Evolutionary conservation across 176 grass and related monocot genomes (phyloP).

Genomic region (Phoenix roebelenii): DNA sequence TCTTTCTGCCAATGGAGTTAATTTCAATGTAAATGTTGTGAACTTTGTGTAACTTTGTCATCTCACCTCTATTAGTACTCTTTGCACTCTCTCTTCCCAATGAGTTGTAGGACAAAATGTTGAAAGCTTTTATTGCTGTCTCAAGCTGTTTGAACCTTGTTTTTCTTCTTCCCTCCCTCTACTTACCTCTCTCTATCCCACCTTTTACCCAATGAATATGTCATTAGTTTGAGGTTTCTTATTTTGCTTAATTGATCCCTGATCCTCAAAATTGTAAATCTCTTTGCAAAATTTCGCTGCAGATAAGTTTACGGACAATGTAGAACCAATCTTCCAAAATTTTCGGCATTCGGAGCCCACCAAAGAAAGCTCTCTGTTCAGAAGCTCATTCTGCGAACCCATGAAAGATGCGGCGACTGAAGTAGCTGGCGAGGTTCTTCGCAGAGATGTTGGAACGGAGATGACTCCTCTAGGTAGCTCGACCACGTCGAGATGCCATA

Average conservation of each 20-base stretch:
- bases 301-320: conserved; percentile 94
- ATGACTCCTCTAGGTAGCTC: conserved; percentile 65
- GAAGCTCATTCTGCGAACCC: conserved; percentile 33
- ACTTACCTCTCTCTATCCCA: too few relatives aligned
- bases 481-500: conserved; percentile 40
- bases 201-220: not conserved
- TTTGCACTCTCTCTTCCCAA: too few relatives aligned
- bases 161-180: too few relatives aligned
- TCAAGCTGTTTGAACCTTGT: too few relatives aligned
- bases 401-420: conserved; percentile 12
- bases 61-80: too few relatives aligned
- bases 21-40: too few relatives aligned
- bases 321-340: conserved; percentile 14
- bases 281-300: not conserved
- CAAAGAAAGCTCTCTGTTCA: conserved; percentile 63
- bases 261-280: too few relatives aligned
- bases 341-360: conserved; percentile 35
- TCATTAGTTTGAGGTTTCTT: not conserved
- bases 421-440: conserved; percentile 7
- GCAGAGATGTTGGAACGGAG: conserved; percentile 56
- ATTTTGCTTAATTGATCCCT: not conserved
- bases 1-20: too few relatives aligned
- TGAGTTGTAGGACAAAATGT: too few relatives aligned
- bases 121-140: too few relatives aligned
- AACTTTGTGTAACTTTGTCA: too few relatives aligned